phyloP scores from a whole-genome alignment of 2,329 filamentous ascomycete species.

The Aaosphaeria pasadenensis region DNA sequence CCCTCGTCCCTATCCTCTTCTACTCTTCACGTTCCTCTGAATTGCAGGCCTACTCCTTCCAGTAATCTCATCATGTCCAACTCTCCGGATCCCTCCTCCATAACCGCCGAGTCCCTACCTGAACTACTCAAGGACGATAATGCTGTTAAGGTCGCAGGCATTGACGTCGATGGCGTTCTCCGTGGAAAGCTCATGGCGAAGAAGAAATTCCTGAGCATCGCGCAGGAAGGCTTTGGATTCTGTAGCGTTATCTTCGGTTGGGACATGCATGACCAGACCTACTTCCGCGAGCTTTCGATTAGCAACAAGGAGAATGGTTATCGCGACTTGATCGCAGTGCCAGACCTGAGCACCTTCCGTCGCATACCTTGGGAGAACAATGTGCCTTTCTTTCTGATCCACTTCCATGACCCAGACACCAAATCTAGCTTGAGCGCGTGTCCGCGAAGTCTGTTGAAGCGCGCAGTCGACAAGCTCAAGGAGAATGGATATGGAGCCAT shows the following conservation, averaged over 20 bases:
- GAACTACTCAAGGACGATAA: constrained; percentile 67
- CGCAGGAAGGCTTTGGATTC: constrained; percentile 82
- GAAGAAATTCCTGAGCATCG: constrained; percentile 85
- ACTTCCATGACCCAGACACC: constrained; percentile 79
- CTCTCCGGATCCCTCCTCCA: constrained; percentile 23
- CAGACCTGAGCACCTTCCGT: constrained; percentile 74
- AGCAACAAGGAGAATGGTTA: constrained; percentile 92
- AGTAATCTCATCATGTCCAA: constrained; percentile 15
- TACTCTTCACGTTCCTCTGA: constrained; percentile 4
- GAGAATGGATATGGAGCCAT: constrained; percentile 73
- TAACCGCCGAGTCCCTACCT: constrained; percentile 65
- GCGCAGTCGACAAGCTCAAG: constrained; percentile 64
- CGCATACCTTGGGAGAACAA: constrained; percentile 89
- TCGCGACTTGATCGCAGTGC: constrained; percentile 76
- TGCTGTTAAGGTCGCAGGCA: constrained; percentile 81
- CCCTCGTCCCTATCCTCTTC: too few species aligned
- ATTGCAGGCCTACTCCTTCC: neutral
- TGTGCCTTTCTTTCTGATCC: constrained; percentile 80
- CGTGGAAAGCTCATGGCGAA: constrained; percentile 91
- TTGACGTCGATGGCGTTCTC: constrained; percentile 83
- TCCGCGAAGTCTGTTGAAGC: constrained; percentile 71
- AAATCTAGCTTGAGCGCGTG: constrained; percentile 70
- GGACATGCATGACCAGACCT: constrained; percentile 96
- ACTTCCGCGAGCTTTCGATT: constrained; percentile 78
- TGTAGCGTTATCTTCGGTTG: constrained; percentile 93